Percentiles rank a stretch among this genome's conserved stretches.
phyloP scores from a whole-genome alignment of 306 rosid species.

The Lupinus albus region DNA sequence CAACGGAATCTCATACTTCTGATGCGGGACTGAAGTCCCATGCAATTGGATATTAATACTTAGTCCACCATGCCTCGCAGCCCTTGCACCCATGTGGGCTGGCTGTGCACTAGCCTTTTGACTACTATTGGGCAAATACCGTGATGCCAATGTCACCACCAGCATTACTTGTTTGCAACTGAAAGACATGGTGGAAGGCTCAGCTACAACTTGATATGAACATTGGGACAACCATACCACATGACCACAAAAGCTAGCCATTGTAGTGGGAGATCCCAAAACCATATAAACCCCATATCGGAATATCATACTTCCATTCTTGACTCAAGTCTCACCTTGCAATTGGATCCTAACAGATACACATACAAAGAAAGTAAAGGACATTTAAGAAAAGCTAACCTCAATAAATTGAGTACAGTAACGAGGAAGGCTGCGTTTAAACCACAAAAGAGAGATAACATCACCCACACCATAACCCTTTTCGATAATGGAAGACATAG shows the following conservation, averaged over 20 bases:
- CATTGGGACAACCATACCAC: neutral
- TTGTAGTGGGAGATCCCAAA: neutral
- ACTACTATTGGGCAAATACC: neutral
- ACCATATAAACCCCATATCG: neutral
- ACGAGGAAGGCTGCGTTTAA: constrained; percentile 97
- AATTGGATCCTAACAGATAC: neutral
- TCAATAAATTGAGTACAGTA: constrained; percentile 94
- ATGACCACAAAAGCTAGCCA: neutral
- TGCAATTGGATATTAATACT: neutral
- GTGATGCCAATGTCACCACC: neutral
- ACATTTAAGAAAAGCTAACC: constrained; percentile 47
- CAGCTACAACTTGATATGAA: neutral
- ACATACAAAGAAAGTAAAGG: neutral
- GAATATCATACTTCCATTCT: neutral
- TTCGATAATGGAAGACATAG: constrained; percentile 96
- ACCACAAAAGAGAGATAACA: constrained; percentile 96
- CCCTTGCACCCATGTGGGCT: neutral
- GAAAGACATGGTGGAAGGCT: neutral
- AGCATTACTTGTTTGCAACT: neutral
- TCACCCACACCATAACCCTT: constrained; percentile 93
- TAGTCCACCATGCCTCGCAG: neutral
- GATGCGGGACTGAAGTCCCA: neutral
- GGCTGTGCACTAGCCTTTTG: neutral
- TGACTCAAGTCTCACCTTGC: neutral
- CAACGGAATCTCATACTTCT: neutral